Percentiles rank a stretch among this genome's conserved stretches.
Conservation (phyloP, 2,329 filamentous ascomycete genomes). For the Colletotrichum sp. region DNA sequence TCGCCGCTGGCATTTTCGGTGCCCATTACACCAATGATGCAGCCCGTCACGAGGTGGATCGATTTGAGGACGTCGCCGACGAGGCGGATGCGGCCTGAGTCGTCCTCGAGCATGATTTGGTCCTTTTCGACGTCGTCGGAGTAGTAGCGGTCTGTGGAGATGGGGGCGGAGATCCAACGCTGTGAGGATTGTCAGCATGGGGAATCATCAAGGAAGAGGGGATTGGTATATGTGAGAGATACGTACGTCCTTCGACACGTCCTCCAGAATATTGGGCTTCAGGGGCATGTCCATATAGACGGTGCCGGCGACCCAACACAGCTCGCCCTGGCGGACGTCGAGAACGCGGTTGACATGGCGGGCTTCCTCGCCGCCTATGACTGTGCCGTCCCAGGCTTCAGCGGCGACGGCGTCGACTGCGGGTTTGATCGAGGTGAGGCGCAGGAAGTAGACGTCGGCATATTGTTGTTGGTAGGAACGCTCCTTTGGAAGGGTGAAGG, state of each 20-base stretch:
- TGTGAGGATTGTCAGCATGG: conserved; percentile 36
- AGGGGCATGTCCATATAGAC: conserved; percentile 97
- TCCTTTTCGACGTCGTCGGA: conserved; percentile 58
- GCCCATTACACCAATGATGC: conserved; percentile 91
- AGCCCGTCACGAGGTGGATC: conserved; percentile 85
- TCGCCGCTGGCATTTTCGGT: conserved; percentile 92
- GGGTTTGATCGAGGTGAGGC: conserved; percentile 86
- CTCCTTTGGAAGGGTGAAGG: conserved; percentile 73
- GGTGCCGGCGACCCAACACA: conserved; percentile 95
- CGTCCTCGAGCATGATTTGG: conserved; percentile 90
- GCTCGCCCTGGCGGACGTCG: conserved; percentile 91
- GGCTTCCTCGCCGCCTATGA: conserved; percentile 78
- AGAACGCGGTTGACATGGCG: conserved; percentile 84
- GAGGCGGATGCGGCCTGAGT: conserved; percentile 85
- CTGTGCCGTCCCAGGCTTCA: conserved; percentile 78
- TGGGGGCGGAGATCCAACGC: conserved; percentile 89
- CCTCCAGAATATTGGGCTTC: conserved; percentile 95
- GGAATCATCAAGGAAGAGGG: background rate
- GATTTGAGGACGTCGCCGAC: conserved; percentile 72
- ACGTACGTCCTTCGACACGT: conserved; percentile 88
- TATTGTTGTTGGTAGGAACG: conserved; percentile 92
- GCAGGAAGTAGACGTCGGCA: conserved; percentile 96
- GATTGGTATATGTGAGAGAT: background rate
- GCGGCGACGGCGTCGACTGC: conserved; percentile 76
- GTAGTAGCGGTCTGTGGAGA: conserved; percentile 77